These are phyloP conservation scores for Pichia deserticola DNA, from an alignment of 805 yeast genomes.

Conservation along the genomic window DNA sequence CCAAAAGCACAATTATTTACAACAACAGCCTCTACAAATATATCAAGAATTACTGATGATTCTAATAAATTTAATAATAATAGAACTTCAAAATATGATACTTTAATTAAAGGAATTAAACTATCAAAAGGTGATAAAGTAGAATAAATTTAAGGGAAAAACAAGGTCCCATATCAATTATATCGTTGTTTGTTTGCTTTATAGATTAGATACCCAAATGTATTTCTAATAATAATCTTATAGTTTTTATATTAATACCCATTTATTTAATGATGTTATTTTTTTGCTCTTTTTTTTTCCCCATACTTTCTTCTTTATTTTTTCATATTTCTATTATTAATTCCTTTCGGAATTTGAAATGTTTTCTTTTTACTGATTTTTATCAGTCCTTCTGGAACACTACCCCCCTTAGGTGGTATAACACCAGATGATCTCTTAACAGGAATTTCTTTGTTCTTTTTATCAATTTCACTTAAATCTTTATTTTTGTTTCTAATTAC, in stretches of 20 bases:
- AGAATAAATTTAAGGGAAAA: constrained; percentile 13
- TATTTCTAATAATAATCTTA: no score
- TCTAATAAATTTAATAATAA: neutral
- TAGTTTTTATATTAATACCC: no score
- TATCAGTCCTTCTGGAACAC: constrained; percentile 6
- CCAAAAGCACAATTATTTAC: neutral
- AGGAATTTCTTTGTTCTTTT: neutral
- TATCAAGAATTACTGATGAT: neutral
- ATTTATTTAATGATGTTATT: no score
- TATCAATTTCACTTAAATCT: neutral
- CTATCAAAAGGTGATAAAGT: constrained; percentile 25
- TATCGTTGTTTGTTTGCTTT: no score
- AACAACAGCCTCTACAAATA: neutral
- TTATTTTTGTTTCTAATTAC: neutral
- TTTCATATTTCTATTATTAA: no score
- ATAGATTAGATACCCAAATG: no score
- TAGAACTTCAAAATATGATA: constrained; percentile 4
- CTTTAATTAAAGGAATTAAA: constrained; percentile 11
- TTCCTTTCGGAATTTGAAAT: neutral
- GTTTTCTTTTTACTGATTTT: constrained; percentile 12
- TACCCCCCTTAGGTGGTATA: neutral
- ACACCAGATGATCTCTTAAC: constrained; percentile 3
- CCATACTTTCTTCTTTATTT: no score
- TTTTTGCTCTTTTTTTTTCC: no score
- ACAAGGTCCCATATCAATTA: neutral